Percentiles rank a stretch among this genome's conserved stretches.
Evolutionary conservation across 169 alveolate species (phyloP).

Genomic region (Hepatocystis sp.): DNA sequence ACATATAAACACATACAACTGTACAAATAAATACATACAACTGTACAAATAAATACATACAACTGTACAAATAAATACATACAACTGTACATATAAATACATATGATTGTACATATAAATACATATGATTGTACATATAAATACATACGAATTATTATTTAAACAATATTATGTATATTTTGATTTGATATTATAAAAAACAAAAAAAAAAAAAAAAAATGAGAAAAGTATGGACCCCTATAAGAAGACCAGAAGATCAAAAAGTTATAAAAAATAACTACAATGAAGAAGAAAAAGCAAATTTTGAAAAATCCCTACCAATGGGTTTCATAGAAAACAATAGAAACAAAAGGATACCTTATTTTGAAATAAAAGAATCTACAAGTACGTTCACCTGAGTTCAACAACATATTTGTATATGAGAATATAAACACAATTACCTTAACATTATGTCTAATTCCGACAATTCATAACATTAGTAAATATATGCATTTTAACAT

Average conservation of each 20-base stretch:
- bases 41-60: slow-evolving; percentile 37
- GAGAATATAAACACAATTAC: too few species aligned
- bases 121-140: too few species aligned
- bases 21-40: slow-evolving; percentile 62
- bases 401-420: too few species aligned
- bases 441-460: too few species aligned
- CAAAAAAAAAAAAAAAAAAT: slow-evolving; percentile 15
- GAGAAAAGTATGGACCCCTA: slow-evolving; percentile 78
- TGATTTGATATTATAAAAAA: neutral
- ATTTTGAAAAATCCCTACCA: slow-evolving; percentile 72
- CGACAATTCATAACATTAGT: too few species aligned
- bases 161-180: neutral
- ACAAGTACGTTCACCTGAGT: slow-evolving; percentile 15
- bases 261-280: slow-evolving; percentile 62
- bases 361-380: slow-evolving; percentile 71
- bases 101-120: neutral
- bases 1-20: too few species aligned
- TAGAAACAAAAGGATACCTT: slow-evolving; percentile 65
- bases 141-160: too few species aligned
- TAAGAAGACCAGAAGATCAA: slow-evolving; percentile 77
- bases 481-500: too few species aligned
- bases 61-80: slow-evolving; percentile 49
- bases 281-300: slow-evolving; percentile 59
- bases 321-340: slow-evolving; percentile 68
- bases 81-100: slow-evolving; percentile 1